Conservation (phyloP, 495 filamentous ascomycete species). For the Xylaria acuta region DNA sequence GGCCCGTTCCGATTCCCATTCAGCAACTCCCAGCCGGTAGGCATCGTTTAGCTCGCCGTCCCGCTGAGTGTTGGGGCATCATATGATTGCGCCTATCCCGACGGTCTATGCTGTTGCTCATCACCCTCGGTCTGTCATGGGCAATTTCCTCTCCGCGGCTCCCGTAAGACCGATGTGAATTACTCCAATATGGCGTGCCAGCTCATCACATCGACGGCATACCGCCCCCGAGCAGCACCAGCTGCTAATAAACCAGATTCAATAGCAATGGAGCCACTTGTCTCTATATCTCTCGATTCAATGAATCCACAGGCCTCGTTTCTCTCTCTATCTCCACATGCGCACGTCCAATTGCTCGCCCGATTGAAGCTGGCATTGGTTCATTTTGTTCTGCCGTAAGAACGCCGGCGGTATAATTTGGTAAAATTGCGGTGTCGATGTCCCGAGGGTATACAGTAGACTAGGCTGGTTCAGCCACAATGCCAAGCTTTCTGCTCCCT, state of each 20-base stretch:
- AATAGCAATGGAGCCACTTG: slow-evolving; percentile 25
- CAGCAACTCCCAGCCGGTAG: not conserved
- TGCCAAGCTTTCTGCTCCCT: slow-evolving; percentile 15
- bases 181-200: slow-evolving; percentile 21
- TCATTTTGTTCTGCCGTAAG: not conserved
- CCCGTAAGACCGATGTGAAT: not conserved
- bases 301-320: slow-evolving; percentile 3
- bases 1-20: not conserved
- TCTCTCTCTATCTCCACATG: not conserved
- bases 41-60: not conserved
- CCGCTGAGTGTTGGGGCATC: slow-evolving; percentile 9
- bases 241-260: not conserved
- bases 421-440: slow-evolving; percentile 15
- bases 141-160: not conserved
- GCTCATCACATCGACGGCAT: slow-evolving; percentile 15
- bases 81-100: not conserved
- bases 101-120: not conserved
- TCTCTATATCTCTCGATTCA: slow-evolving; percentile 20
- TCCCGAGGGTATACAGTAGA: slow-evolving; percentile 4
- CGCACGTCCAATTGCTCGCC: not conserved
- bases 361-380: not conserved
- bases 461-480: slow-evolving; percentile 2
- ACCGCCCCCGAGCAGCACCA: slow-evolving; percentile 5
- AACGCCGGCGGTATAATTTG: not conserved
- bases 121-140: not conserved